phyloP scores from a whole-genome alignment of 2,329 filamentous ascomycete genomes.

The Thelonectria discophora region DNA sequence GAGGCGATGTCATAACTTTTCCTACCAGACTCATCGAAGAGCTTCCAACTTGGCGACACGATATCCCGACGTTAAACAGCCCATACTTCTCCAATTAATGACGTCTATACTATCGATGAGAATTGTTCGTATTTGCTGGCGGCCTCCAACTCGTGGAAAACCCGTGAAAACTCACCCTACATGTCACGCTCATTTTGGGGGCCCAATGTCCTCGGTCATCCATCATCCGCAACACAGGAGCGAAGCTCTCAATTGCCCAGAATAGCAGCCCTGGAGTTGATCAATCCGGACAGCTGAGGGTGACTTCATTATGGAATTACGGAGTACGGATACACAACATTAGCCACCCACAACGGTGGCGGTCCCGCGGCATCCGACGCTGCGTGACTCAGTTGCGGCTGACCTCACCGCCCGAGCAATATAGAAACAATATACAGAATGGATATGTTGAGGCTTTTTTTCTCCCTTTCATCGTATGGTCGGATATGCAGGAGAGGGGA shows the following conservation, averaged over 20 bases:
- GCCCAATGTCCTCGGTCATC: background rate
- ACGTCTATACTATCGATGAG: no score
- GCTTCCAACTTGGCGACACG: no score
- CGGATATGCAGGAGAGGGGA: background rate
- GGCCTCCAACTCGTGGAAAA: no score
- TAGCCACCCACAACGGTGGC: background rate
- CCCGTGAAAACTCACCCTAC: no score
- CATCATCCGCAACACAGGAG: background rate
- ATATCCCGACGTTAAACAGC: no score
- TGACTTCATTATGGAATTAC: background rate
- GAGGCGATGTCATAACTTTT: no score
- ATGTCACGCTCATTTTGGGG: background rate
- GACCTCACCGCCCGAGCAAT: background rate
- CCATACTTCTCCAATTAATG: no score
- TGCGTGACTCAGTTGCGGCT: background rate
- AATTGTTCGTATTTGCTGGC: no score
- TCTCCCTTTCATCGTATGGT: background rate
- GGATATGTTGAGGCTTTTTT: background rate
- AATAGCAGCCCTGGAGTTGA: background rate
- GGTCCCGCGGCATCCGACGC: background rate
- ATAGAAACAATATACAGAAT: background rate
- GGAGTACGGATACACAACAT: no score
- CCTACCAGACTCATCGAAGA: no score
- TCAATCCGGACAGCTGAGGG: background rate
- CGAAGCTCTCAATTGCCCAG: background rate